Evolutionary conservation across 2,329 filamentous ascomycete species (phyloP), one percentile per base, ranked within the genome.

Genomic region (Graphium sp.): DNA sequence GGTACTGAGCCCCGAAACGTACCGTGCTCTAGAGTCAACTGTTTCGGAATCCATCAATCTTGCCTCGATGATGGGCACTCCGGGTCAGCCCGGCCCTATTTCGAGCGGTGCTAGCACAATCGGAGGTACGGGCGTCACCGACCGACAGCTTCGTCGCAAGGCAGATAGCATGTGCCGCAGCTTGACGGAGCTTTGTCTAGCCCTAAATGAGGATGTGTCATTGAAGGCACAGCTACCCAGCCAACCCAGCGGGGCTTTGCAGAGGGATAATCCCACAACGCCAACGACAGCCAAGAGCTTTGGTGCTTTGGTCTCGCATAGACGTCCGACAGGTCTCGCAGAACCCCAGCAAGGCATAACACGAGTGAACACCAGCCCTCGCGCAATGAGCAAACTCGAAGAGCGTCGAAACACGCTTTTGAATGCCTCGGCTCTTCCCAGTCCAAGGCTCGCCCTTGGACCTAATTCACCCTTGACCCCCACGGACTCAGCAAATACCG

Each of bases 101-200:
- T 74, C 75, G 0, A 74, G 75, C 34, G 71, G 66, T 24, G 67
- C 69, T 9, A 75, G 74, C 41, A 58, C 64, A 28, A 66, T 74
- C 33, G 69, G 74, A 18, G 52, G 56, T 19, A 50, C 55, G 9
- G 59, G 58, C 1, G 53, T 74, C 8, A 75, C 80, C 2, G 87
- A 98, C 46, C 72, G 89, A 28, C 82, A 92, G 46, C 62, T 93
- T 11, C 73, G 84, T 27, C 73, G 87, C 36, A 94, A 93, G 50
- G 82, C 83, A 17, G 87, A 98, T 46, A 84, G 79, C 44, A 73
- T 98, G 46, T 95, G 89, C 48, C 77, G 87, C 30, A 89, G 80
- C 43, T 56, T 98, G 38, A 95, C 87, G 0, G 89, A 98, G 49
- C 62, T 98, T 6, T 93, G 83, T 45, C 67, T 98, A 32, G 80